Evolutionary conservation across 768 basidiomycete species (phyloP).

Genomic region (Phanerodontia chrysosporium): DNA sequence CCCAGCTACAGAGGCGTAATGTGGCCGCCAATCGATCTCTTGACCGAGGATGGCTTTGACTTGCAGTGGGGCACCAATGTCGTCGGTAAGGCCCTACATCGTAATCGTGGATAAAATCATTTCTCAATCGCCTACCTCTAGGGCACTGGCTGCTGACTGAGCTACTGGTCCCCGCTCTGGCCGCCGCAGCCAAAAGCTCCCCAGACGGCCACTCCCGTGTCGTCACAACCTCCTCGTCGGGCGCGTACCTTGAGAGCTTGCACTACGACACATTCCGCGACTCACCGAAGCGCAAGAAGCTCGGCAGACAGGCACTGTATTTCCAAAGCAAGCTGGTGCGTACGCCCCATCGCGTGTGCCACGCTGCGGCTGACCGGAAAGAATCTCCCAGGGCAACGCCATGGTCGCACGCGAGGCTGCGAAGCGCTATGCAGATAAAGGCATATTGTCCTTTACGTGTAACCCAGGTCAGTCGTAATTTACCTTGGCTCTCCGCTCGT

Average conservation of each 20-base stretch:
- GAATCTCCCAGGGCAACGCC: slow-evolving; percentile 36
- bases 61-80: slow-evolving; percentile 54
- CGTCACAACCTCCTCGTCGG: slow-evolving; percentile 42
- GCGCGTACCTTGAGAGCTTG: slow-evolving; percentile 29
- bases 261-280: slow-evolving; percentile 36
- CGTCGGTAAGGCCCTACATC: slow-evolving; percentile 35
- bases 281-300: slow-evolving; percentile 17
- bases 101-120: no score
- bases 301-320: slow-evolving; percentile 18
- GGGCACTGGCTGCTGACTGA: slow-evolving; percentile 59
- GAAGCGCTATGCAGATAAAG: slow-evolving; percentile 39
- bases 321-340: slow-evolving; percentile 45
- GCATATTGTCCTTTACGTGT: slow-evolving; percentile 38
- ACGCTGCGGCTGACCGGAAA: background rate
- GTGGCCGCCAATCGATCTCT: slow-evolving; percentile 34
- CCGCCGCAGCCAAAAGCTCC: slow-evolving; percentile 34
- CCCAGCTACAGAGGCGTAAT: slow-evolving; percentile 42
- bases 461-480: slow-evolving; percentile 34
- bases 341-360: background rate
- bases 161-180: slow-evolving; percentile 45
- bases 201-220: slow-evolving; percentile 43
- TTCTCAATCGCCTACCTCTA: slow-evolving; percentile 16
- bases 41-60: slow-evolving; percentile 48
- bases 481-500: background rate
- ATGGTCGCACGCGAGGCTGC: slow-evolving; percentile 44